Evolutionary conservation across 805 yeast species (phyloP), one percentile per base, ranked within the genome.

Genomic region (Sugiyamaella mastotermitis): DNA sequence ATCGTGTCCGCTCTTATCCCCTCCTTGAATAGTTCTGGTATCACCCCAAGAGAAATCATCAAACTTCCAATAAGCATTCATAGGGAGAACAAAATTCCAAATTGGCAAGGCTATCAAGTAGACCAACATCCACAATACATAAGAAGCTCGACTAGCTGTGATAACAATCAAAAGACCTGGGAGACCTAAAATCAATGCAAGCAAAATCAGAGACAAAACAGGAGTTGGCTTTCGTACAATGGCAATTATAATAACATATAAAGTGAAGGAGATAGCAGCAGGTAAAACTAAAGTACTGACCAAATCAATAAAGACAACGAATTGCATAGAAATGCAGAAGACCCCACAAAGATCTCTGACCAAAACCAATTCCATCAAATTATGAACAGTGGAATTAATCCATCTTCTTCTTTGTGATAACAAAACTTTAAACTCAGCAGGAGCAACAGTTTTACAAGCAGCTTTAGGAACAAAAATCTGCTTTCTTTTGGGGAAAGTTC

Each of bases 1-100:
- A 31, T 76, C 82, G 56, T 84, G 92, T 13, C 68, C 76, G 16
- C 72, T 76, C 51, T 79, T 76, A 50, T 69, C 78, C 29, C 74
- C 84, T 16, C 78, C 81, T 18, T 73, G 72, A 35, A 87, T 76
- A 16, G 80, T 71, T 69, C 97, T 74, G 5, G 97, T 87, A 46
- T 88, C 96, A 59, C 97, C 97, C 97, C 97, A 88, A 57, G 87
- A 76, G 64, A 88, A 88, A 58, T 88, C 97, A 60, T 88, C 97
- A 62, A 88, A 87, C 58, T 88, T 87, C 97, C 97, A 88, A 58
- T 69, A 88, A 1, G 95, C 81, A 61, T 88, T 84, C 9, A 78
- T 56, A 2, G 97, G 97, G 37, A 88, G 69, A 4, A 86, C 76
- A 56, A 88, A 81, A 60, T 87, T 88, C 97, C 97, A 88, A 42